Evolutionary conservation across 495 filamentous ascomycete species (phyloP), one percentile per base, ranked within the genome.

Genomic region (Talaromyces thailandensis): DNA sequence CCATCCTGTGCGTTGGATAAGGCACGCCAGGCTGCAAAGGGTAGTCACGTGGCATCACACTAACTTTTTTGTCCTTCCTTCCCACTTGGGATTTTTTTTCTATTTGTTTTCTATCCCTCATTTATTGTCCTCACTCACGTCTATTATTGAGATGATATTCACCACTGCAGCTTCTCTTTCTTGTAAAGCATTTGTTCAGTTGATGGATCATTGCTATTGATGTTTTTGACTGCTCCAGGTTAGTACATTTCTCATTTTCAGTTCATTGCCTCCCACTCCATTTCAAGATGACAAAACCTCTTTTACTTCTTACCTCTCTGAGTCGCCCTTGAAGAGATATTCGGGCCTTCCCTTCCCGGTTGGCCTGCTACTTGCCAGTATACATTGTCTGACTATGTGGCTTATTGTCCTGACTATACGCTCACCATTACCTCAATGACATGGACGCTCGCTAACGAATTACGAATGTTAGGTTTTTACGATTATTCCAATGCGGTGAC

Each of bases 361-460:
- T 75, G 77, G 82, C 86, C 88, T 93, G 91, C 84, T 95, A 94
- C 92, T 96, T 92, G 92, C 92, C 92, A 96, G 92, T 95, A 94
- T 82, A 84, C 78, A 73, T 88, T 91, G 90, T 94, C 92, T 96
- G 92, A 93, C 21, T 74, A 68, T 59, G 11, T 23, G 18, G 48
- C 23, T 50, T 35, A 40, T 40, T 16, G 14, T 40, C n/a, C 43
- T 21, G 1, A 21, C 6, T 21, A 48, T 31, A 2, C 4, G 16
- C 4, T 35, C 11, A 8, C n/a, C 26, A 35, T 57, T 25, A 7
- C 23, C 12, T 28, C 8, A 26, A 53, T 26, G 24, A 21, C 24
- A 35, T 35, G 31, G 8, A 35, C 31, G 28, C 14, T 21, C 14
- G 50, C 50, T 53, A 26, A 53, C 24, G 28, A 28, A 14, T 9